Conservation (phyloP, 2,329 filamentous ascomycete species). For the Diaporthe destruens region DNA sequence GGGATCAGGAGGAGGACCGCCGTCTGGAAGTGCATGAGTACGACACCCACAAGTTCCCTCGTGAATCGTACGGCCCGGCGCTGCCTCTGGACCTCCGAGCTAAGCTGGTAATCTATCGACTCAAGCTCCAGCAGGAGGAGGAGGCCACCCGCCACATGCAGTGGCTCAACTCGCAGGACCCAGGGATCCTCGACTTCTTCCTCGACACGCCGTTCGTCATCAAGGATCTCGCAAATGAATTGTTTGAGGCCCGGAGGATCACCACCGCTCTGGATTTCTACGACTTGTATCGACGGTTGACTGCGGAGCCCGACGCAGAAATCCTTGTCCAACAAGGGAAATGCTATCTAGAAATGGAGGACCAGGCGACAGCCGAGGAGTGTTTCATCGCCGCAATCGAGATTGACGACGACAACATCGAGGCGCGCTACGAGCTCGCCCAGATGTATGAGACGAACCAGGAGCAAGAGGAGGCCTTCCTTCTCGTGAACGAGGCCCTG, state of each 20-base stretch:
- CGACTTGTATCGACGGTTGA: slow-evolving; percentile 63
- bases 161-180: slow-evolving; percentile 76
- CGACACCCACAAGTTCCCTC: slow-evolving; percentile 63
- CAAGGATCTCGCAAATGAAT: slow-evolving; percentile 70
- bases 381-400: slow-evolving; percentile 82
- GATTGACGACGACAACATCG: slow-evolving; percentile 77
- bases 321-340: slow-evolving; percentile 69
- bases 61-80: slow-evolving; percentile 75
- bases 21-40: slow-evolving; percentile 74
- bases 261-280: slow-evolving; percentile 67
- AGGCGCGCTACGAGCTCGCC: slow-evolving; percentile 83
- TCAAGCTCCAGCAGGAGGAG: slow-evolving; percentile 74
- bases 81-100: slow-evolving; percentile 86
- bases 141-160: slow-evolving; percentile 83
- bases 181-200: slow-evolving; percentile 62
- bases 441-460: slow-evolving; percentile 85
- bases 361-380: slow-evolving; percentile 78
- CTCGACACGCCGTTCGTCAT: slow-evolving; percentile 83
- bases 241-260: slow-evolving; percentile 55
- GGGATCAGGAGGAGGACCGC: slow-evolving; percentile 81
- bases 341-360: slow-evolving; percentile 76
- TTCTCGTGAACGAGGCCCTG: slow-evolving; percentile 81
- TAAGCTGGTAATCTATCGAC: slow-evolving; percentile 86
- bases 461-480: slow-evolving; percentile 80
- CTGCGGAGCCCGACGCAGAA: slow-evolving; percentile 64